Base-by-base conservation (phyloP, 2,329 filamentous ascomycete genomes). In the Nemania diffusa region DNA sequence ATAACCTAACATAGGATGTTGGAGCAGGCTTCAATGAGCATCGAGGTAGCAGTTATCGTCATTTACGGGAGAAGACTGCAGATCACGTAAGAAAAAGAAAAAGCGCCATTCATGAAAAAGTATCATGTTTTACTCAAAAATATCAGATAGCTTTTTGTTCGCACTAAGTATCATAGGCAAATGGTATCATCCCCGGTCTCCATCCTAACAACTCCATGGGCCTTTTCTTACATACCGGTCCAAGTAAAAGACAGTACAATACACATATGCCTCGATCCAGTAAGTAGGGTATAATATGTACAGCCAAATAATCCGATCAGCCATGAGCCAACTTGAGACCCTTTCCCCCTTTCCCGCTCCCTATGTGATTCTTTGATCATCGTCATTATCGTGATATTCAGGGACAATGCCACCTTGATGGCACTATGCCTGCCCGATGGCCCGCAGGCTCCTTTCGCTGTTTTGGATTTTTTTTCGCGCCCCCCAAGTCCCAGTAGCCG, bases 251-350 rank as follows among this genome's bases (percentile, higher is more conserved):
- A 65, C 46, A 32, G 34, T 67, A 67, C 59, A 69, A 67, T 69
- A 68, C 57, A 64, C n/a, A 59, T 59, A 57, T 57, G 48, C 65
- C 63, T 66, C 34, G 34, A 34, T 56, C 59, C 63, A 65, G 26
- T 34, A 58, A 59, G 55, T 51, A 65, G 53, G 57, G 50, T 62
- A 68, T 46, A 68, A 58, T 68, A 60, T 62, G 32, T 68, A 66
- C 67, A 66, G 46, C 53, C 58, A 34, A 27, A 62, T 34, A 56
- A 40, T 66, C 44, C 27, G 58, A 32, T 55, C 24, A 27, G 34
- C 51, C 56, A 24, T 55, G 37, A 52, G 61, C 27, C 34, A 48
- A 57, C 48, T 48, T 51, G 6, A 40, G 32, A 27, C 22, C 29
- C 29, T 24, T 53, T 61, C 11, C 34, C n/a, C 50, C 15, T 1